phyloP scores from a whole-genome alignment of 352 stramenopile genomes.

The Globisporangium lucens region DNA sequence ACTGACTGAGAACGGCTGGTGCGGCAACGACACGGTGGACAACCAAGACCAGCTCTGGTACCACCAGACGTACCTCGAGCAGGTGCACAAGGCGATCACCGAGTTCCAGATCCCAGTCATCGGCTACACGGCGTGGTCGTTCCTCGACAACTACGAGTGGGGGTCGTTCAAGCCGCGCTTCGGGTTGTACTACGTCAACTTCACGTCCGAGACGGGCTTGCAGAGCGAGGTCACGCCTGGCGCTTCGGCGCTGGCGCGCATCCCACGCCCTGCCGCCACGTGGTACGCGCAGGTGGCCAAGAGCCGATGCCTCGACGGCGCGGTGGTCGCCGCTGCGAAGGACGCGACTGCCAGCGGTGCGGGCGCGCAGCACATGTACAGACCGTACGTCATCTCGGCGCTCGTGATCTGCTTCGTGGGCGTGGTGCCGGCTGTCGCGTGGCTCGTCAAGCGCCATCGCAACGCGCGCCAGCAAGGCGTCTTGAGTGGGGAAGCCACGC shows the following conservation, averaged over 20 bases:
- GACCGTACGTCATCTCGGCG: constrained; percentile 8
- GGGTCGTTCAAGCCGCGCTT: constrained; percentile 58
- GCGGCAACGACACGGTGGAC: constrained; percentile 43
- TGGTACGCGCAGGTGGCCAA: constrained; percentile 59
- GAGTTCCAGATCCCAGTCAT: constrained; percentile 49
- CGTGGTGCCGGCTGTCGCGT: constrained; percentile 20
- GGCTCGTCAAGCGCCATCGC: constrained; percentile 16
- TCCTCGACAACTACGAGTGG: constrained; percentile 97
- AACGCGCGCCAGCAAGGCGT: constrained; percentile 13
- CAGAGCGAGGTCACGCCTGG: constrained; percentile 24
- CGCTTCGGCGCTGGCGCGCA: constrained; percentile 27
- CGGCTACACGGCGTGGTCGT: constrained; percentile 91
- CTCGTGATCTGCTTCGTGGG: constrained; percentile 23
- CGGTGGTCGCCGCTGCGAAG: neutral
- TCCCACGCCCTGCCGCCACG: constrained; percentile 41
- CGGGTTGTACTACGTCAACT: constrained; percentile 52
- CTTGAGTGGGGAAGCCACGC: neutral
- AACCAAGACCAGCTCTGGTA: constrained; percentile 54
- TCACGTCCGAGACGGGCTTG: constrained; percentile 25
- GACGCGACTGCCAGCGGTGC: neutral
- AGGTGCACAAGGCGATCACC: constrained; percentile 48
- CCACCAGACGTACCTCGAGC: constrained; percentile 37
- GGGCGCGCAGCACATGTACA: neutral
- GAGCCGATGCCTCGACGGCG: constrained; percentile 55
- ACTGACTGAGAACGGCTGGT: constrained; percentile 53